Evolutionary conservation across 2,329 filamentous ascomycete species (phyloP).

Genomic region (Colletotrichum acutatum): DNA sequence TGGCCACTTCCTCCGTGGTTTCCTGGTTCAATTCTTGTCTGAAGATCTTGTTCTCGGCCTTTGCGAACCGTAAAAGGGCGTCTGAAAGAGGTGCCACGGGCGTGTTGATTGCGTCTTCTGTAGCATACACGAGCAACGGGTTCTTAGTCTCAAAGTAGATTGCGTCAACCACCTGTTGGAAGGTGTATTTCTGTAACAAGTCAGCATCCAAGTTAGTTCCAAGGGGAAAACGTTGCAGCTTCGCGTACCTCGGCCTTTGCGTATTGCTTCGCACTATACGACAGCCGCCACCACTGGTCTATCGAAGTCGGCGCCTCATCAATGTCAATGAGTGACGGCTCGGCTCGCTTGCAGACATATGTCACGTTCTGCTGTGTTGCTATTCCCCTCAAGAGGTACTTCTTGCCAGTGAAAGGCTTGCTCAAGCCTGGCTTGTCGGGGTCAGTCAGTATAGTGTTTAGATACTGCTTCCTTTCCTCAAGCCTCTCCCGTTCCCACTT

Average conservation of each 20-base stretch:
- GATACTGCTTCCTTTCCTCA: constrained; percentile 48
- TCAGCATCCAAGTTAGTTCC: constrained; percentile 33
- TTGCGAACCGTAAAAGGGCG: constrained; percentile 57
- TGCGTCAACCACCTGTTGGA: constrained; percentile 56
- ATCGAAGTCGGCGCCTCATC: constrained; percentile 43
- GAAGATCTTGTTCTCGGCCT: constrained; percentile 63
- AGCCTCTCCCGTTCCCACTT: constrained; percentile 45
- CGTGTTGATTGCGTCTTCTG: constrained; percentile 56
- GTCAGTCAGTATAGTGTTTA: constrained; percentile 52
- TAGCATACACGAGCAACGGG: constrained; percentile 64
- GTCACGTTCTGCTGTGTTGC: constrained; percentile 57
- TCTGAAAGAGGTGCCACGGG: constrained; percentile 50
- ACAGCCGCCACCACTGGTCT: constrained; percentile 69
- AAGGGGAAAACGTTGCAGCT: not conserved
- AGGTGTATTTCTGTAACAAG: constrained; percentile 55
- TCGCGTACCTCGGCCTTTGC: constrained; percentile 60
- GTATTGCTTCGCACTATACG: constrained; percentile 53
- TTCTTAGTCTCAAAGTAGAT: constrained; percentile 60
- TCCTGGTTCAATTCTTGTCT: constrained; percentile 59
- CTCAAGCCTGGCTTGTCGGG: constrained; percentile 50
- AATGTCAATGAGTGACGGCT: constrained; percentile 55
- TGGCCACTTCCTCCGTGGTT: constrained; percentile 37
- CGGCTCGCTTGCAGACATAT: constrained; percentile 60
- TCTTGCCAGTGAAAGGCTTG: constrained; percentile 54
- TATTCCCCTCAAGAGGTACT: constrained; percentile 63